Evolutionary conservation across 305 asterid species (phyloP).

Genomic region (Rubia balearica): DNA sequence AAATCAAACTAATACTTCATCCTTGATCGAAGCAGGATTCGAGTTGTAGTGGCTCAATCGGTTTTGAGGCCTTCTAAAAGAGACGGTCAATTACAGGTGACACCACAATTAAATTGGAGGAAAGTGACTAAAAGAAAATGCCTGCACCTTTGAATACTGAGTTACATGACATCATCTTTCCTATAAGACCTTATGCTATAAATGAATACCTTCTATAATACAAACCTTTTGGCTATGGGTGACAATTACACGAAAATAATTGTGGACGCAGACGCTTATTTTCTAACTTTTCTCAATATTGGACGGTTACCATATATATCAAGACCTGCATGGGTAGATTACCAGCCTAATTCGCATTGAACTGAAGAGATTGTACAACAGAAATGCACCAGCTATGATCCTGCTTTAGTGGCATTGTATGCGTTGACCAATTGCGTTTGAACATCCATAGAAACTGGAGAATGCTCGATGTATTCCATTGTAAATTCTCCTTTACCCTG

Average conservation of each 20-base stretch:
- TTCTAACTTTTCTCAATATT: constrained; percentile 26
- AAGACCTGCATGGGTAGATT: not conserved
- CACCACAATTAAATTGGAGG: too few relatives aligned
- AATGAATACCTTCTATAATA: not conserved
- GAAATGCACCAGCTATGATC: constrained; percentile 30
- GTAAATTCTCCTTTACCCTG: constrained; percentile 99
- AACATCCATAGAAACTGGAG: constrained; percentile 76
- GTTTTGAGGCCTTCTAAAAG: too few relatives aligned
- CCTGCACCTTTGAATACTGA: not conserved
- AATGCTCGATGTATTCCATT: constrained; percentile 85
- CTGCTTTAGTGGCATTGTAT: constrained; percentile 50
- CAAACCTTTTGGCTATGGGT: not conserved
- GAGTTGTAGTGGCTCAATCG: too few relatives aligned
- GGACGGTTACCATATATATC: constrained; percentile 8
- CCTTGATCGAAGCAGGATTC: too few relatives aligned
- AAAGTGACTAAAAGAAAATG: too few relatives aligned
- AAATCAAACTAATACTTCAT: too few relatives aligned
- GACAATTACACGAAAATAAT: not conserved
- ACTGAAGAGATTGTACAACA: constrained; percentile 13
- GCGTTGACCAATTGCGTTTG: constrained; percentile 71
- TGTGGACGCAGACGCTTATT: constrained; percentile 11
- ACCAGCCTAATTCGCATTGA: not conserved
- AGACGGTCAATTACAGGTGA: too few relatives aligned
- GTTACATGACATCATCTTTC: not conserved
- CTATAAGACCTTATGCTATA: not conserved